Conservation (phyloP, 139 green algal species). For the Edaphochlamys debaryana region DNA sequence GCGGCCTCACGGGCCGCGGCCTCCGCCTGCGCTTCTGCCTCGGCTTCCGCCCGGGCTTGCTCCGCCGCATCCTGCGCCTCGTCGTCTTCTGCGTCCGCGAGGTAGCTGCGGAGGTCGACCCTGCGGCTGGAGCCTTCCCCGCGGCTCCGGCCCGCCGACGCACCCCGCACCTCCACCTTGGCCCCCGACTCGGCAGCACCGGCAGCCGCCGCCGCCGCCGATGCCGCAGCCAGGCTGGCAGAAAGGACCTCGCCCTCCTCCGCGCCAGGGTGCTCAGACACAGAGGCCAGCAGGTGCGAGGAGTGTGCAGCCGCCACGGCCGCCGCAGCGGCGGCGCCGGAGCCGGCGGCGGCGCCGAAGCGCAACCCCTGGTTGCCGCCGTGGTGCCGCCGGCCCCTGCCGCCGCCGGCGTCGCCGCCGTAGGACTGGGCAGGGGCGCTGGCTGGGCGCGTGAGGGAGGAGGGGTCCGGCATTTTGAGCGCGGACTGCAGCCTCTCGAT, state of each 20-base stretch:
- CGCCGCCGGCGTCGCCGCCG: neutral
- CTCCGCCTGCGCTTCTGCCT: no score
- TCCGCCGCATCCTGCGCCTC: neutral
- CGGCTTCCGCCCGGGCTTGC: no score
- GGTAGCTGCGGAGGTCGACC: slow-evolving; percentile 19
- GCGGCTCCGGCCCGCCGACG: slow-evolving; percentile 24
- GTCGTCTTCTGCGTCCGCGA: slow-evolving; percentile 19
- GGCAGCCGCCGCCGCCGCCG: neutral
- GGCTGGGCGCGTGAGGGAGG: neutral
- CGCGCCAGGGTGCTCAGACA: neutral
- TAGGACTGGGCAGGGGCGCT: neutral
- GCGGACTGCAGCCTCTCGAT: slow-evolving; percentile 12
- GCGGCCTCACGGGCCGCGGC: no score
- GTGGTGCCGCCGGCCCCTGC: neutral
- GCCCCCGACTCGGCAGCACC: neutral
- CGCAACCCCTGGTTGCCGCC: neutral
- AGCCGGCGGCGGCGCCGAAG: neutral
- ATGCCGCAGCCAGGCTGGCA: neutral
- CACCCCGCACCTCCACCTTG: neutral
- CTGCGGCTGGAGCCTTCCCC: slow-evolving; percentile 8
- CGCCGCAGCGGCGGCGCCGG: no score
- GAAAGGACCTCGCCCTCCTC: neutral
- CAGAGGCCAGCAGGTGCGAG: neutral
- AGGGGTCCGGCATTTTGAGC: neutral
- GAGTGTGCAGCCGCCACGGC: no score